phyloP scores from a whole-genome alignment of 257 asterid species.

The Scutellaria barbata region DNA sequence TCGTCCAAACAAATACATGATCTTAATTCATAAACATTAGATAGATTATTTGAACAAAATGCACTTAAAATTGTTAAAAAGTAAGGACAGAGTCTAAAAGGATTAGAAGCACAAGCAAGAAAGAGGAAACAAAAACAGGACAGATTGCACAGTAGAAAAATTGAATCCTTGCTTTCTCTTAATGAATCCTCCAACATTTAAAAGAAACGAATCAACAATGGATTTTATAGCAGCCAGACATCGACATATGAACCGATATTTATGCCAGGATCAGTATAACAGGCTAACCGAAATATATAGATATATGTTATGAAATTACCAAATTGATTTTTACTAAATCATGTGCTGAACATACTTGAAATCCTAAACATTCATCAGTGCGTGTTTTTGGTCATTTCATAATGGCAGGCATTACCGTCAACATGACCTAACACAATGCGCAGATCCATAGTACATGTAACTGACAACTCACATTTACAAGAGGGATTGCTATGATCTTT shows the following conservation, averaged over 20 bases:
- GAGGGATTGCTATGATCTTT: background rate
- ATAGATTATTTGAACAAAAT: background rate
- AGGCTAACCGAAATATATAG: background rate
- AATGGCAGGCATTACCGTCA: background rate
- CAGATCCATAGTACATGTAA: background rate
- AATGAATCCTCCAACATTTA: no score
- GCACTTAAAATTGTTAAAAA: conserved; percentile 10
- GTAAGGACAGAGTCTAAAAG: background rate
- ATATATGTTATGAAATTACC: background rate
- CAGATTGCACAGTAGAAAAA: conserved; percentile 4
- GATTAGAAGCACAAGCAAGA: background rate
- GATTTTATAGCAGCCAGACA: background rate
- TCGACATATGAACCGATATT: background rate
- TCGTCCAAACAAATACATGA: background rate
- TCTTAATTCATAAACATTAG: background rate
- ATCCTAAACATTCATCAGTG: background rate
- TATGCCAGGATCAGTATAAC: background rate
- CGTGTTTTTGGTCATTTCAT: background rate
- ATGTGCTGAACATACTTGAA: background rate
- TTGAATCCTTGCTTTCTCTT: background rate
- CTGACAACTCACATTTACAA: background rate
- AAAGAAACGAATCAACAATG: no score
- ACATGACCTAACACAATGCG: background rate
- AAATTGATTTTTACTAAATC: conserved; percentile 1
- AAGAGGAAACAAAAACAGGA: background rate